Evolutionary conservation across 2,329 filamentous ascomycete species (phyloP), one percentile per base, ranked within the genome.

Genomic region (Penicillium sp.): DNA sequence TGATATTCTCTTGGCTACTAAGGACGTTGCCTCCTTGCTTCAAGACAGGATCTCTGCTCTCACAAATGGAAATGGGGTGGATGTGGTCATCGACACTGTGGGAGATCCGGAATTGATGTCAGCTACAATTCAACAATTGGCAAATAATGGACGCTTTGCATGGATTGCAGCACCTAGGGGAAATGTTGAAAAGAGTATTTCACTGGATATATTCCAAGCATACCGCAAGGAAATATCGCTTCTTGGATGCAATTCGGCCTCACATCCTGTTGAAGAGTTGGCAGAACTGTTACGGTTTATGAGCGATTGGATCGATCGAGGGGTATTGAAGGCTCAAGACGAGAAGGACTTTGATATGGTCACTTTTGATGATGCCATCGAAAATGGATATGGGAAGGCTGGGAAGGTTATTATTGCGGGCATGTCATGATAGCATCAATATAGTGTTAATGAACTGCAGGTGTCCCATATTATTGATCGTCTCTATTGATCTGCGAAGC

Each of bases 71-170:
- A 37, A 51, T 1, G 62, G 58, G 6, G 55, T 61, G 6, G 55
- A 65, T 46, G 61, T 63, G 29, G 51, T 67, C 11, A 55, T 72
- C 27, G 68, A 70, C 35, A 67, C 69, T 0, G 62, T 70, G 6
- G 69, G 69, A 9, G 59, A 70, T 42, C 43, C 67, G 20, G 40
- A 29, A 0, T 53, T 72, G 47, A 69, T 68, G 54, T 49, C 54
- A 18, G 61, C 58, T 12, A 62, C 60, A 14, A 49, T 70, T 22
- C 57, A 66, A 12, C 51, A 62, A 12, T 58, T 71, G 15, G 64
- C 58, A 9, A 23, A 53, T 7, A 51, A 60, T 31, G 69, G 69
- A 2, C 55, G 69, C 12, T 65, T 68, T 45, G 53, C 53, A 9
- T 67, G 61, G 51, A 69, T 69, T 49, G 54, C 68, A 4, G 67